A percentile compares a stretch with the other conserved stretches of the same genome.
Evolutionary conservation across 1,284 basidiomycete species (phyloP).

Genomic region (Trametes hirsuta): DNA sequence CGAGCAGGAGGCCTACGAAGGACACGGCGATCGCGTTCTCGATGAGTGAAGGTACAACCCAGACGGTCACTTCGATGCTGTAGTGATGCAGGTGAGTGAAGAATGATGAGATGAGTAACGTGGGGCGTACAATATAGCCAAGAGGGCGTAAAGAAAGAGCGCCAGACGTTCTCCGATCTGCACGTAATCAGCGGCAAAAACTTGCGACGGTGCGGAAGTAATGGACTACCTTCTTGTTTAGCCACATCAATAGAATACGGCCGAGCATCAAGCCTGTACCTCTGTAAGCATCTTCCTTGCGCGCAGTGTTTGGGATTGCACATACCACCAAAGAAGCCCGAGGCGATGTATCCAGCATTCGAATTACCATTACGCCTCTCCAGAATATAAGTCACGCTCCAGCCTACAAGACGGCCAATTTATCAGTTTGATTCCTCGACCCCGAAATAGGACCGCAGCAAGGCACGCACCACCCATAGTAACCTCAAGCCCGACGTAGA

Average conservation of each 20-base stretch:
- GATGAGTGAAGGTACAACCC: constrained; percentile 64
- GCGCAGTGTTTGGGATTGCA: not conserved
- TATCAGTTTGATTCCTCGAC: constrained; percentile 34
- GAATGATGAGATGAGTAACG: not conserved
- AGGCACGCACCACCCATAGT: constrained; percentile 55
- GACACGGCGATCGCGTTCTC: constrained; percentile 63
- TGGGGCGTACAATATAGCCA: constrained; percentile 52
- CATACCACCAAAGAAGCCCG: constrained; percentile 41
- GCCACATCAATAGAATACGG: constrained; percentile 56
- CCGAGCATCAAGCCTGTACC: constrained; percentile 57
- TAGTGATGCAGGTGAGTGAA: not conserved
- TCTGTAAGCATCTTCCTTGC: not conserved
- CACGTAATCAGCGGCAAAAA: not conserved
- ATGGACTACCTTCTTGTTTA: constrained; percentile 54
- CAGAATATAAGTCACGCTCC: constrained; percentile 16
- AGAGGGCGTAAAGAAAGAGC: constrained; percentile 53
- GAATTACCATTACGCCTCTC: constrained; percentile 37
- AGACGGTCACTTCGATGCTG: constrained; percentile 63
- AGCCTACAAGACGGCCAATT: not conserved
- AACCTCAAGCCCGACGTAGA: constrained; percentile 70
- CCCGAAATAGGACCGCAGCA: too few species aligned
- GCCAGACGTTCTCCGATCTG: constrained; percentile 58
- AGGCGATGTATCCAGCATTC: constrained; percentile 40
- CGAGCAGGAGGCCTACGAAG: constrained; percentile 47
- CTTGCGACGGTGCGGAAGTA: not conserved